These are phyloP conservation scores for Microthlaspi erraticum DNA, from an alignment of 345 rosid genomes.

Conservation along the genomic window DNA sequence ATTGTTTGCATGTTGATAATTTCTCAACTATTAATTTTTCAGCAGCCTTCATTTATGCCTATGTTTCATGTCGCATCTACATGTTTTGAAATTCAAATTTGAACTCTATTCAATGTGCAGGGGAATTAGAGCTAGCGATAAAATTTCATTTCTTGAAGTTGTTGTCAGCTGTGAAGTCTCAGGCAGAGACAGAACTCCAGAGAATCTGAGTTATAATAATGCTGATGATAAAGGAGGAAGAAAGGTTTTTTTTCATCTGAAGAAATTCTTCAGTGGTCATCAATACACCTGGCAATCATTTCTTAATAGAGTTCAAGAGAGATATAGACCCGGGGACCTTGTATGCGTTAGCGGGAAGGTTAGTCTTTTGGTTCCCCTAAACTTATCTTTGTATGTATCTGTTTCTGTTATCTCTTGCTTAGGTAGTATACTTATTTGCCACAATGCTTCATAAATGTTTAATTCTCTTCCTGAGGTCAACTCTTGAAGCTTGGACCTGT, in stretches of 20 bases:
- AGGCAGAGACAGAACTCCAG: constrained; percentile 45
- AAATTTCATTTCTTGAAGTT: constrained; percentile 83
- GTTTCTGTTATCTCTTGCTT: constrained; percentile 8
- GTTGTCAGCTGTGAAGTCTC: constrained; percentile 75
- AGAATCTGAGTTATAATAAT: constrained; percentile 39
- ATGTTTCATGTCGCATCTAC: constrained; percentile 6
- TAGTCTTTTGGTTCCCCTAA: constrained; percentile 36
- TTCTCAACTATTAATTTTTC: constrained; percentile 4
- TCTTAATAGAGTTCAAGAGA: constrained; percentile 66
- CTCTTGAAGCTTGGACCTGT: constrained; percentile 9
- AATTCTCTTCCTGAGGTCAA: constrained; percentile 14
- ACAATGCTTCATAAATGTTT: constrained; percentile 9
- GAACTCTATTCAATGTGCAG: constrained; percentile 49
- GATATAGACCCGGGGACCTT: constrained; percentile 68
- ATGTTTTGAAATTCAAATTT: constrained; percentile 11
- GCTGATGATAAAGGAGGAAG: constrained; percentile 44
- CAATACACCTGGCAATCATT: constrained; percentile 76
- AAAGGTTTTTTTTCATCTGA: constrained; percentile 78
- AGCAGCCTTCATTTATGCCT: constrained; percentile 1
- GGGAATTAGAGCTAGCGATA: constrained; percentile 72
- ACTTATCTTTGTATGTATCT: neutral
- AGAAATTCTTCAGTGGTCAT: constrained; percentile 83
- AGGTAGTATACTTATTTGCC: constrained; percentile 22
- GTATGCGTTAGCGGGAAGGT: constrained; percentile 94
- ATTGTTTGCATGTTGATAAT: constrained; percentile 1